These are phyloP conservation scores for Maudiozyma turicensis DNA, from an alignment of 805 yeast species.

Conservation along the genomic window DNA sequence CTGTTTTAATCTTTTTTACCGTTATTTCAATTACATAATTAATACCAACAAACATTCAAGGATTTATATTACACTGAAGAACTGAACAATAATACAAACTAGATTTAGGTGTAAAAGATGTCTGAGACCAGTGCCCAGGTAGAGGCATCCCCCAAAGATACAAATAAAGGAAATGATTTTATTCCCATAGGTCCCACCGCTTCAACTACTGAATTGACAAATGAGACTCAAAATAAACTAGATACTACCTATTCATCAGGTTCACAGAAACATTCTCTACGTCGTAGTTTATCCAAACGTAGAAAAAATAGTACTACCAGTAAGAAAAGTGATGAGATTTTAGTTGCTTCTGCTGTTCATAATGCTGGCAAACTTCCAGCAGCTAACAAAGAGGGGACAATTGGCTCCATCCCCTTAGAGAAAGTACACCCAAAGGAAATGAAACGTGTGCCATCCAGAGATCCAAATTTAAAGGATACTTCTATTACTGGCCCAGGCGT, in stretches of 20 bases:
- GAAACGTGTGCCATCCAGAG: slow-evolving; percentile 17
- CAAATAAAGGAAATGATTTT: neutral
- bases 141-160: neutral
- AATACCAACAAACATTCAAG: no score
- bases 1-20: no score
- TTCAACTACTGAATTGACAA: neutral
- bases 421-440: slow-evolving; percentile 18
- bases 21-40: no score
- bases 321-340: slow-evolving; percentile 1
- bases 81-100: no score
- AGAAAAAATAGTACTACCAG: neutral
- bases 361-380: slow-evolving; percentile 14
- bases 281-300: neutral
- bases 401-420: slow-evolving; percentile 26
- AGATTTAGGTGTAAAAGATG: neutral
- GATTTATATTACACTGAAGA: no score
- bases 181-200: neutral
- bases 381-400: slow-evolving; percentile 19
- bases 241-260: slow-evolving; percentile 2
- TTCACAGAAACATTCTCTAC: neutral
- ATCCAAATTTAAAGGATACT: slow-evolving; percentile 23
- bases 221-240: neutral
- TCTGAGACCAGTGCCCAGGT: neutral
- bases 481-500: slow-evolving; percentile 21
- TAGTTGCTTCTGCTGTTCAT: slow-evolving; percentile 20